These are phyloP conservation scores for Arthrinium phaeospermum DNA, from an alignment of 2,329 filamentous ascomycete genomes.

Conservation along the genomic window DNA sequence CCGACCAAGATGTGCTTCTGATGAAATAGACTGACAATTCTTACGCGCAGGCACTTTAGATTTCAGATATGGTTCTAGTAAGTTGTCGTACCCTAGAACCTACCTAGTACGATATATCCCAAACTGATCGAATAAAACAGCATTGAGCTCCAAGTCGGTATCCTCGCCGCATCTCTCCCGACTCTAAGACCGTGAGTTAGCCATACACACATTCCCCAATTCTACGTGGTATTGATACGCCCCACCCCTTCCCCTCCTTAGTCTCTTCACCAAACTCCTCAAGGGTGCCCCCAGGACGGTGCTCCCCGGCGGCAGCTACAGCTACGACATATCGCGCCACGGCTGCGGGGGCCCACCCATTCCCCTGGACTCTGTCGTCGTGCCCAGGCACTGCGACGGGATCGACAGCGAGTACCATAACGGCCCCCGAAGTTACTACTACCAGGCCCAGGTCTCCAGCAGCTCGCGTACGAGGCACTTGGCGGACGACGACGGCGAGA, in stretches of 20 bases:
- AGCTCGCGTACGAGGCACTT: neutral
- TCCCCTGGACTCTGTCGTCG: neutral
- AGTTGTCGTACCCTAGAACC: neutral
- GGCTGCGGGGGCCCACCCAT: neutral
- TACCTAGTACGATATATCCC: too few relatives aligned
- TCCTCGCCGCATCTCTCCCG: constrained; percentile 19
- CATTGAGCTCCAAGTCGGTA: constrained; percentile 20
- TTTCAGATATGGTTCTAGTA: constrained; percentile 5
- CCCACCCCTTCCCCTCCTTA: neutral
- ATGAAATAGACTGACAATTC: too few relatives aligned
- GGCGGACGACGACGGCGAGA: constrained; percentile 3
- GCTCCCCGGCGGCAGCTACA: neutral
- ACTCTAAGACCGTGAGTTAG: constrained; percentile 18
- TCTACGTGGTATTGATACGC: neutral
- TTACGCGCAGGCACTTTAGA: neutral
- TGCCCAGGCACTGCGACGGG: neutral
- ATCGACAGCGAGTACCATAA: too few relatives aligned
- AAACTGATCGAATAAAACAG: neutral
- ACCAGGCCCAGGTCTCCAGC: neutral
- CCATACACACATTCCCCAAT: too few relatives aligned
- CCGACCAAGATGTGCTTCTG: too few relatives aligned
- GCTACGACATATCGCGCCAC: neutral
- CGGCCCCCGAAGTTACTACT: neutral
- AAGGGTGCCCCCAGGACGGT: neutral
- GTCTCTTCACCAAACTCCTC: neutral